Conservation (phyloP, 139 green algal species). For the Spirogloea muscicola region DNA sequence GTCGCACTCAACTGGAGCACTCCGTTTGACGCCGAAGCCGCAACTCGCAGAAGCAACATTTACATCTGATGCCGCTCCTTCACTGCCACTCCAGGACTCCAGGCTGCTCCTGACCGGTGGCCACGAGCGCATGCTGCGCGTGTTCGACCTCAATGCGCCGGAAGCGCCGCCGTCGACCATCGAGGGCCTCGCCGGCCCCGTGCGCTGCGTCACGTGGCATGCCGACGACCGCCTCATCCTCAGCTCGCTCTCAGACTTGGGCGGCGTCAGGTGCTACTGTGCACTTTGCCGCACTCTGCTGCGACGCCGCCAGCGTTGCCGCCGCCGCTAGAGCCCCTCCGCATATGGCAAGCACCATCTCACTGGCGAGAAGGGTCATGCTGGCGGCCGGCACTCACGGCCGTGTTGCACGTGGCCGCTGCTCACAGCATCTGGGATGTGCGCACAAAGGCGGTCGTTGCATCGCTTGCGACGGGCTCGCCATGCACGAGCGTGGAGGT, state of each 20-base stretch:
- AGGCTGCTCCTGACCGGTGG: slow-evolving; percentile 55
- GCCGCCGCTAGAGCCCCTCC: too few species aligned
- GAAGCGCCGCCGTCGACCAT: slow-evolving; percentile 63
- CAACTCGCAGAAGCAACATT: too few species aligned
- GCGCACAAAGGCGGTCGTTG: slow-evolving; percentile 49
- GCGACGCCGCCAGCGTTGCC: too few species aligned
- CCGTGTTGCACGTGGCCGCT: too few species aligned
- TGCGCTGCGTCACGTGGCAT: slow-evolving; percentile 68
- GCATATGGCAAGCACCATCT: too few species aligned
- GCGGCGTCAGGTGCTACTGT: slow-evolving; percentile 62
- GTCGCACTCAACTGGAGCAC: too few species aligned
- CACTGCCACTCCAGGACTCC: slow-evolving; percentile 6
- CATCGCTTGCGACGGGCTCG: slow-evolving; percentile 59
- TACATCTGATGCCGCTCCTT: too few species aligned
- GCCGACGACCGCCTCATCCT: slow-evolving; percentile 73
- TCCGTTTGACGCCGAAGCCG: too few species aligned
- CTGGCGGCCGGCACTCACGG: too few species aligned
- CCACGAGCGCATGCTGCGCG: slow-evolving; percentile 82
- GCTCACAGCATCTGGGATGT: slow-evolving; percentile 77
- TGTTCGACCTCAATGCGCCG: slow-evolving; percentile 79
- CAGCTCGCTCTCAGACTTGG: slow-evolving; percentile 46
- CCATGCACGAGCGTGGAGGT: slow-evolving; percentile 80
- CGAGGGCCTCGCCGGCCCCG: slow-evolving; percentile 29
- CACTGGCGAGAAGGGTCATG: too few species aligned
- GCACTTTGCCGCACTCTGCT: too few species aligned